A percentile compares a stretch with the other conserved stretches of the same genome.
Evolutionary conservation across 2,329 filamentous ascomycete species (phyloP).

Genomic region (Colletotrichum endophyticum): DNA sequence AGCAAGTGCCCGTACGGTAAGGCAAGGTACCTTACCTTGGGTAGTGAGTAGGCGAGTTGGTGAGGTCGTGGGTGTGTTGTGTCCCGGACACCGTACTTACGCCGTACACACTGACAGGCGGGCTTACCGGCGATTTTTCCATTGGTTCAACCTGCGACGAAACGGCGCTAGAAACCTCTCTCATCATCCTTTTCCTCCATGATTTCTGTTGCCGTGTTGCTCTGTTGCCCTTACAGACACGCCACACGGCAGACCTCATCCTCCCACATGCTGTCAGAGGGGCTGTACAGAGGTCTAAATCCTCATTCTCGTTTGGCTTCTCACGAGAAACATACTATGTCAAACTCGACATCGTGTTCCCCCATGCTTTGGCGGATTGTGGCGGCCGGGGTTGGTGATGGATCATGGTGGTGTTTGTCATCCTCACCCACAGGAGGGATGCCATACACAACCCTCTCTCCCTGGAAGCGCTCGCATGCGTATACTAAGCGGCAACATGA

Average conservation of each 20-base stretch:
- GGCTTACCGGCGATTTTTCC: neutral
- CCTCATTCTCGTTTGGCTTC: neutral
- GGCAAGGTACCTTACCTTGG: neutral
- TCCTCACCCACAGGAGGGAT: neutral
- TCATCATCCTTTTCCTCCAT: neutral
- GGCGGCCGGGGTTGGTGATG: neutral
- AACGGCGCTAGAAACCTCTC: neutral
- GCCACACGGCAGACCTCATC: neutral
- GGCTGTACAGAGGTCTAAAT: neutral
- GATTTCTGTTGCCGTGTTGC: neutral
- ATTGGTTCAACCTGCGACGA: constrained; percentile 1
- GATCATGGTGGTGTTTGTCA: neutral
- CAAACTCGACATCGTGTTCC: neutral
- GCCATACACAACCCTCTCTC: neutral
- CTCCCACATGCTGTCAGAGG: neutral
- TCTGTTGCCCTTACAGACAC: neutral
- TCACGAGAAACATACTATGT: neutral
- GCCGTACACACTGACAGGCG: neutral
- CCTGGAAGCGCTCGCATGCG: neutral
- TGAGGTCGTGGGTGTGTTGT: neutral
- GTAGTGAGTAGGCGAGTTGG: neutral
- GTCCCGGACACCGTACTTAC: neutral
- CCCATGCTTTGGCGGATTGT: neutral
- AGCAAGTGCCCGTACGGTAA: neutral
- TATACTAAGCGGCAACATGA: neutral